Conservation (phyloP, 2,329 filamentous ascomycete species). For the Cylindrodendrum hubeiense region DNA sequence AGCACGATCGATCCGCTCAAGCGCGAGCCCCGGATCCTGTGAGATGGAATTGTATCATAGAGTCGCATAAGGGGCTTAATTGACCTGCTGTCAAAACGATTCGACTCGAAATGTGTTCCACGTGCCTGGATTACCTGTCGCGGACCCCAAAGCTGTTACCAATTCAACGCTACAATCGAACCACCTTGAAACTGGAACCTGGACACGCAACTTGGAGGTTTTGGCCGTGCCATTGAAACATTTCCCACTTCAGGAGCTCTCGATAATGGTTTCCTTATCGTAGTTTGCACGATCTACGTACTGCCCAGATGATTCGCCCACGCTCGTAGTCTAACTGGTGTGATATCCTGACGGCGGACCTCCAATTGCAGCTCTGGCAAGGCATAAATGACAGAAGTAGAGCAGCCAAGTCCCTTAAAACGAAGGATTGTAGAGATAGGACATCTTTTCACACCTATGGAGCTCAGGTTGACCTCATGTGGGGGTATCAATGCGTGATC, state of each 20-base stretch:
- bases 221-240: not conserved
- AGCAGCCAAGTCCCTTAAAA: not conserved
- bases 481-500: conserved; percentile 34
- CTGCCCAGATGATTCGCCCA: not conserved
- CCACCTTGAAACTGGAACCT: conserved; percentile 2
- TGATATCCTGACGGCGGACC: too few species aligned
- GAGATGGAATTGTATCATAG: conserved; percentile 59
- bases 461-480: conserved; percentile 13
- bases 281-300: not conserved
- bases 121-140: conserved; percentile 7
- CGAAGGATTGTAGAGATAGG: not conserved
- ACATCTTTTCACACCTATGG: not conserved
- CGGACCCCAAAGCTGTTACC: conserved; percentile 4
- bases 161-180: conserved; percentile 12
- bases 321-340: not conserved
- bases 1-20: conserved; percentile 45
- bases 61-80: conserved; percentile 51
- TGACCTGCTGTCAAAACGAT: conserved; percentile 47
- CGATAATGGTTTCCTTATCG: not conserved
- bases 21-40: conserved; percentile 35
- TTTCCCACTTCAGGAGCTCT: not conserved
- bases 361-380: not conserved
- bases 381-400: not conserved
- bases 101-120: conserved; percentile 20
- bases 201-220: not conserved